Evolutionary conservation across 2,329 filamentous ascomycete genomes (phyloP), one percentile per base, ranked within the genome.

Genomic region (Fonsecaea multimorphosa): DNA sequence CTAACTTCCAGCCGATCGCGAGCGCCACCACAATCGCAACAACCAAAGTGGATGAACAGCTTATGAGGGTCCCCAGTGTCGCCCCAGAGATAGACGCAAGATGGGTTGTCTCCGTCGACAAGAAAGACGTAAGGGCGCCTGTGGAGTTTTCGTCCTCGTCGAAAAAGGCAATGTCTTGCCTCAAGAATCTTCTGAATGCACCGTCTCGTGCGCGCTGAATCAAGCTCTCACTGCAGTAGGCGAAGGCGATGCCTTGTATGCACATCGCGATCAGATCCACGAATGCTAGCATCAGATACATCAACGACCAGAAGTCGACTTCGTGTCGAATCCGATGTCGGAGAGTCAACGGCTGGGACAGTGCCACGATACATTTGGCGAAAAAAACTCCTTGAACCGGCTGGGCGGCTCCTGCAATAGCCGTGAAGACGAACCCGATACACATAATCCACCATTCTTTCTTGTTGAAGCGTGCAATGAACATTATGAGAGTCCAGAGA

Each of bases 131-230:
- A 72, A 99, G 81, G 0, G 93, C 90, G 70, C 95, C 95, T 6
- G 92, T 89, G 6, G 91, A 93, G 76, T 98, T 96, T 76, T 95
- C 90, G 69, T 96, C 91, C 52, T 84, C 85, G 77, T 98, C 95
- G 72, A 97, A 99, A 78, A 93, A 98, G 31, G 88, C 83, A 65
- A 98, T 93, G 69, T 98, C 95, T 78, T 98, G 94, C 70, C 93
- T 91, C 58, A 98, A 86, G 81, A 98, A 92, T 27, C 89, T 85
- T 34, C 93, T 86, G 82, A 99, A 97, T 6, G 93, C 91, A 64
- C 83, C 84, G 76, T 95, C 88, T 72, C 95, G 87, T 1, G 94
- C 92, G 22, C 92, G 88, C 75, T 92, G 91, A 61, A 97, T 86
- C 27, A 98, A 85, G 46, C 88, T 85, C 80, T 96, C 92, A n/a